phyloP scores from a whole-genome alignment of 164 flowering plant species.

The Litsea cubeba region DNA sequence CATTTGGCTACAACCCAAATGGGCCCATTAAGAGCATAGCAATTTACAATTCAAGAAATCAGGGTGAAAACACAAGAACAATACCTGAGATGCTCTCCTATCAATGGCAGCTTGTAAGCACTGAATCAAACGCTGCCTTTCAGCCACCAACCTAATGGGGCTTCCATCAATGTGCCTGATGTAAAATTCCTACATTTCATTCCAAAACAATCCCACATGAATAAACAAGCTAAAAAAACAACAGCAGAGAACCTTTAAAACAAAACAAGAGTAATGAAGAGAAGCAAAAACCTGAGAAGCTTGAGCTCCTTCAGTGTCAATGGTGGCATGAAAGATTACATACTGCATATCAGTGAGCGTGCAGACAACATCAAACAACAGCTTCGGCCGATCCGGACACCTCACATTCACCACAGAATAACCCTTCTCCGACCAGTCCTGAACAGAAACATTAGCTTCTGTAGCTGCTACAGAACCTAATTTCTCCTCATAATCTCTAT shows the following conservation, averaged over 20 bases:
- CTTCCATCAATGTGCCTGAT: slow-evolving; percentile 15
- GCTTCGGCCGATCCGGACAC: slow-evolving; percentile 66
- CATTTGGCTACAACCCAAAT: no score
- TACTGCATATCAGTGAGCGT: slow-evolving; percentile 84
- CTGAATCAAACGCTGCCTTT: slow-evolving; percentile 1
- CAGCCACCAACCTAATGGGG: slow-evolving; percentile 15
- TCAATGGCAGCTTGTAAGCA: not conserved
- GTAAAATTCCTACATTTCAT: slow-evolving; percentile 10
- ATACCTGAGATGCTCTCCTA: not conserved
- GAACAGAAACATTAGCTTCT: slow-evolving; percentile 27
- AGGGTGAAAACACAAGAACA: not conserved
- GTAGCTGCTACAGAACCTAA: slow-evolving; percentile 4
- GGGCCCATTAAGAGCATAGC: no score
- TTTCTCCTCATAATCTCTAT: slow-evolving; percentile 58
- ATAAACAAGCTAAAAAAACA: not conserved
- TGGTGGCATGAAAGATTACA: slow-evolving; percentile 73
- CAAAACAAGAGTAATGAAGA: not conserved
- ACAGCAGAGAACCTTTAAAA: not conserved
- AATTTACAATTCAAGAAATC: no score
- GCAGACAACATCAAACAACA: slow-evolving; percentile 66
- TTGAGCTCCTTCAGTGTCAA: slow-evolving; percentile 46
- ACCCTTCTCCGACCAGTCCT: slow-evolving; percentile 54
- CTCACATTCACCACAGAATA: slow-evolving; percentile 66
- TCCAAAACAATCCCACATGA: slow-evolving; percentile 6
- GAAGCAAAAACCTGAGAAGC: slow-evolving; percentile 44